Percentiles rank a stretch among this genome's conserved stretches.
Evolutionary conservation across 2,329 filamentous ascomycete genomes (phyloP).

Genomic region (Sodiomyces alkalinus): DNA sequence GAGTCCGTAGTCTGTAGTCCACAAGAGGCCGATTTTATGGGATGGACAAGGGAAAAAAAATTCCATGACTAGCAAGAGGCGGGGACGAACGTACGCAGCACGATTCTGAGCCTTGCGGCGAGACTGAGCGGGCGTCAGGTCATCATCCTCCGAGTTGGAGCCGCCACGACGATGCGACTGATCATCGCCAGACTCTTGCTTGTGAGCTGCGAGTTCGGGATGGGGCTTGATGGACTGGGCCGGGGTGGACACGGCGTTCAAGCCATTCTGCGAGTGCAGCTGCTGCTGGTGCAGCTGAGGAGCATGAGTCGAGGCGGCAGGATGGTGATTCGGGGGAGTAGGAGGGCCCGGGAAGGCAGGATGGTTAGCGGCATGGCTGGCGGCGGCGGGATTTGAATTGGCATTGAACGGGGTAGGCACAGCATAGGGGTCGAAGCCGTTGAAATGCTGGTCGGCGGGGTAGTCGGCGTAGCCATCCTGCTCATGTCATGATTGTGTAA

Average conservation of each 20-base stretch:
- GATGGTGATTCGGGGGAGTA: slow-evolving; percentile 29
- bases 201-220: slow-evolving; percentile 9
- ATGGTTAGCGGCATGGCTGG: slow-evolving; percentile 8
- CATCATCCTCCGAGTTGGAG: slow-evolving; percentile 38
- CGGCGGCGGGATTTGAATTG: slow-evolving; percentile 12
- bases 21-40: no score
- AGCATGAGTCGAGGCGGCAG: no score
- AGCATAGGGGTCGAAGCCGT: slow-evolving; percentile 28
- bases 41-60: not conserved
- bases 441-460: slow-evolving; percentile 31
- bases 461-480: slow-evolving; percentile 36
- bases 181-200: slow-evolving; percentile 24
- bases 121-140: slow-evolving; percentile 40
- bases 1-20: no score
- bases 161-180: slow-evolving; percentile 19
- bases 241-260: slow-evolving; percentile 12
- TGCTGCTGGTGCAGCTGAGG: slow-evolving; percentile 7
- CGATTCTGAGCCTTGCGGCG: slow-evolving; percentile 46
- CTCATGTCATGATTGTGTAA: slow-evolving; percentile 17
- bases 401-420: no score
- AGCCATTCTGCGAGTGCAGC: slow-evolving; percentile 12
- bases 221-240: slow-evolving; percentile 9
- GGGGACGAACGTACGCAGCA: slow-evolving; percentile 36
- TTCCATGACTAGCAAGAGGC: no score
- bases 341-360: slow-evolving; percentile 29